A percentile compares a stretch with the other conserved stretches of the same genome.
phyloP scores from a whole-genome alignment of 768 basidiomycete genomes.

The Sporobolomyces phaffii region DNA sequence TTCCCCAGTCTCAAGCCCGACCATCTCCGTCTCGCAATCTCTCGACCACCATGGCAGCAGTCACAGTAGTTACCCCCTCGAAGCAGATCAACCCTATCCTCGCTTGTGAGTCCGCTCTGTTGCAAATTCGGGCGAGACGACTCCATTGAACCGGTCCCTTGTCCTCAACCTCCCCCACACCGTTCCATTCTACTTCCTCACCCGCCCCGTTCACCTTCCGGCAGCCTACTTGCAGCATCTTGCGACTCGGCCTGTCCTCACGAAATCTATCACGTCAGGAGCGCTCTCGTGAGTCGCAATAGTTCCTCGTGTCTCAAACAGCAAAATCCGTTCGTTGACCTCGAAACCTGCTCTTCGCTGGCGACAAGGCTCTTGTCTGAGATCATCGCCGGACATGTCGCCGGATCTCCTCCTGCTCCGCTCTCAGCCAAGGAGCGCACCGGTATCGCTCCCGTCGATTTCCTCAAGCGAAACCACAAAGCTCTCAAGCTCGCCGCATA shows the following conservation, averaged over 20 bases:
- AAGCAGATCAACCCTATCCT: constrained; percentile 54
- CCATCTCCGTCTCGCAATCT: too few species aligned
- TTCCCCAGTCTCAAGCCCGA: too few species aligned
- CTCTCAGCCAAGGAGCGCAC: constrained; percentile 45
- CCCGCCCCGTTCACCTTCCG: background rate
- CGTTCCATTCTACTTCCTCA: too few species aligned
- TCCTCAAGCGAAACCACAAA: constrained; percentile 56
- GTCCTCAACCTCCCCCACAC: background rate
- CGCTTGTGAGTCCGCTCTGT: constrained; percentile 44
- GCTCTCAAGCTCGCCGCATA: constrained; percentile 68
- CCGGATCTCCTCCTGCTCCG: constrained; percentile 54
- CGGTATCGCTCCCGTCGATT: constrained; percentile 35
- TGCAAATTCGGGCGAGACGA: background rate
- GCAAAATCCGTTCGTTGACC: too few species aligned
- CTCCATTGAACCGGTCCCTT: background rate
- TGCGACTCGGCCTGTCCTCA: constrained; percentile 63
- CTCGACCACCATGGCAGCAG: constrained; percentile 23
- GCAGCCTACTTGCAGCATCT: constrained; percentile 62
- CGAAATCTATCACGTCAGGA: constrained; percentile 74
- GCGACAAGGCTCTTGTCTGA: constrained; percentile 56
- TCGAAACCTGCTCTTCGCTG: constrained; percentile 60
- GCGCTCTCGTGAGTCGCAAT: constrained; percentile 40
- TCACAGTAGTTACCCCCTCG: constrained; percentile 32
- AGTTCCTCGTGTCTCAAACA: too few species aligned
- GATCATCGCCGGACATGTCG: constrained; percentile 42